A percentile compares a stretch with the other conserved stretches of the same genome.
Evolutionary conservation across 345 rosid species (phyloP).

Genomic region (Litchi chinensis): DNA sequence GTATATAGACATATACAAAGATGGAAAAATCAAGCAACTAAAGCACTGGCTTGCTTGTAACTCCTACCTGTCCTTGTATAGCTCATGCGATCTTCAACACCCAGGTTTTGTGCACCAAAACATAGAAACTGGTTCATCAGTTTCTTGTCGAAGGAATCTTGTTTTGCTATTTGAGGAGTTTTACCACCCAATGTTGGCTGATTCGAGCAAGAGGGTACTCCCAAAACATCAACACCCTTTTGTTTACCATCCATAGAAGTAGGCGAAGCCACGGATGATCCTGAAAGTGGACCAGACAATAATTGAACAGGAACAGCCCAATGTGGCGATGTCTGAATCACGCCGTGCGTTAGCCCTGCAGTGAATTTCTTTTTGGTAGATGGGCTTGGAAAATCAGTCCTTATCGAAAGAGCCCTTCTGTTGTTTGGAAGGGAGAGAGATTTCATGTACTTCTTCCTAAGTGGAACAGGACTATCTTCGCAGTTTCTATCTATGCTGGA

Average conservation of each 20-base stretch:
- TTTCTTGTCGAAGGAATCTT: constrained; percentile 45
- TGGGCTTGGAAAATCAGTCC: constrained; percentile 75
- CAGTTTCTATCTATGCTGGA: constrained; percentile 23
- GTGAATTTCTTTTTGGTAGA: constrained; percentile 62
- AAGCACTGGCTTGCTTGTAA: constrained; percentile 45
- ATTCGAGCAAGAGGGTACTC: constrained; percentile 3
- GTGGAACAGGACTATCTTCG: constrained; percentile 54
- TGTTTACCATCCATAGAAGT: constrained; percentile 34
- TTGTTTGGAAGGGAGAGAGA: constrained; percentile 42
- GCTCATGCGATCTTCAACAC: constrained; percentile 42
- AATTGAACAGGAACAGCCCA: constrained; percentile 40
- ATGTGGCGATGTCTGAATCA: constrained; percentile 56
- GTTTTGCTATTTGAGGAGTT: constrained; percentile 27
- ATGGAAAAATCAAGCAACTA: constrained; percentile 36
- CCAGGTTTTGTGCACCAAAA: constrained; percentile 67
- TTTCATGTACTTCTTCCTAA: constrained; percentile 62
- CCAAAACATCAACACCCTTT: constrained; percentile 21
- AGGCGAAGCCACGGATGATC: constrained; percentile 43
- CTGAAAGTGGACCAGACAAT: constrained; percentile 40
- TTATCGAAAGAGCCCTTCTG: constrained; percentile 45
- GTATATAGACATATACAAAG: not conserved
- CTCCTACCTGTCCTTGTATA: constrained; percentile 29
- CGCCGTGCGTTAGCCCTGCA: constrained; percentile 72
- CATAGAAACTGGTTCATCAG: constrained; percentile 72
- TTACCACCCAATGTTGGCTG: constrained; percentile 14